Evolutionary conservation across 2,329 filamentous ascomycete species (phyloP).

Genomic region (Aspergillus ochraceus): DNA sequence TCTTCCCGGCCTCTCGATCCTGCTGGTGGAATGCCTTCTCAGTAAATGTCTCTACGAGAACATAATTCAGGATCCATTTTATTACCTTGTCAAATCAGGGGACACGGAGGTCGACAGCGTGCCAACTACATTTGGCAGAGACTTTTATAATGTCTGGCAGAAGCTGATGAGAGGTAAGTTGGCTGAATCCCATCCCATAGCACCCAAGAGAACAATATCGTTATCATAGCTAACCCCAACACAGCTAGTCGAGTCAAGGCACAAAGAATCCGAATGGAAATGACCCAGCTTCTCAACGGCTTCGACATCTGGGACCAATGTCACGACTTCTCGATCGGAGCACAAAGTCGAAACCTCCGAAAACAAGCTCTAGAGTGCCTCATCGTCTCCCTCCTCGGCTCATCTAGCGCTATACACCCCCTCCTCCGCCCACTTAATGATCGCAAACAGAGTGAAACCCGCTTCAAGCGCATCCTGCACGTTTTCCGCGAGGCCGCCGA

Average conservation of each 20-base stretch:
- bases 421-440: background rate
- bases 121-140: background rate
- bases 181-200: background rate
- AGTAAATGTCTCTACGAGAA: background rate
- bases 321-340: background rate
- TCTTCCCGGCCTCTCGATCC: background rate
- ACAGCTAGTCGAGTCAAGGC: background rate
- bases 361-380: background rate
- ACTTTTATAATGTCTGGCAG: background rate
- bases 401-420: background rate
- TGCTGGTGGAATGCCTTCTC: background rate
- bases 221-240: background rate
- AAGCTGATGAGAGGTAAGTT: background rate
- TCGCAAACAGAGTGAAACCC: background rate
- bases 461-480: background rate
- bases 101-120: background rate
- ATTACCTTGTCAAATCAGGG: background rate
- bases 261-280: background rate
- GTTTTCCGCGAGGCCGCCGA: background rate
- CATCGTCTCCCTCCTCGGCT: background rate
- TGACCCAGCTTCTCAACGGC: background rate
- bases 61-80: background rate
- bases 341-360: background rate
- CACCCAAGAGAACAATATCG: too few relatives aligned
- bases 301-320: background rate